Evolutionary conservation across 2,329 filamentous ascomycete genomes (phyloP).

Genomic region (Aspergillus eucalypticola): DNA sequence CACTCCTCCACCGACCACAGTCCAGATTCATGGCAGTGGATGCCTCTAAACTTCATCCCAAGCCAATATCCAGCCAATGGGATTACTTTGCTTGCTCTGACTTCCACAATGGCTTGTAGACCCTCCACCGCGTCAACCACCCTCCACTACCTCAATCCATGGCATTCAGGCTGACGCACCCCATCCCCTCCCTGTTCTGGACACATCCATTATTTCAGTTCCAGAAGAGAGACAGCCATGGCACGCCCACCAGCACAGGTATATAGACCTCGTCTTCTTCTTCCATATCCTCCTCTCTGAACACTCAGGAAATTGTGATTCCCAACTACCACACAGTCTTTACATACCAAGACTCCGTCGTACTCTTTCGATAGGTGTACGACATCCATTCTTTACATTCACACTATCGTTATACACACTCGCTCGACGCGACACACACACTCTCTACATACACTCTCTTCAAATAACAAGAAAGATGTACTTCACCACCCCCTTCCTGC

Average conservation of each 20-base stretch:
- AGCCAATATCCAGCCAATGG: not conserved
- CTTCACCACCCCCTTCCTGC: constrained; percentile 31
- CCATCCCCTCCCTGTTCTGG: not conserved
- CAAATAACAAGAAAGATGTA: constrained; percentile 26
- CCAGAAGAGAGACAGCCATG: not conserved
- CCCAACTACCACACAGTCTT: not conserved
- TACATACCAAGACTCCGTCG: not conserved
- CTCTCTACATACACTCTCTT: not conserved
- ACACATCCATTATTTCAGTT: not conserved
- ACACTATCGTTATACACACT: not conserved
- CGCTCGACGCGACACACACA: constrained; percentile 13
- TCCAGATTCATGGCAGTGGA: not conserved
- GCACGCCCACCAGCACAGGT: not conserved
- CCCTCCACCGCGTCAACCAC: not conserved
- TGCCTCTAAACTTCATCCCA: not conserved
- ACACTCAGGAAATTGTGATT: not conserved
- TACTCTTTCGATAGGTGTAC: constrained; percentile 1
- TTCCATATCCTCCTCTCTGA: not conserved
- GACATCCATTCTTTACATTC: not conserved
- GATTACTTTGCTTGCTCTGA: not conserved
- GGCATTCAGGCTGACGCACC: constrained; percentile 4
- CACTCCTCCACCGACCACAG: not conserved
- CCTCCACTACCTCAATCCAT: not conserved
- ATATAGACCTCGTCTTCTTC: not conserved
- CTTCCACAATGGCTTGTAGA: not conserved